Base-by-base conservation (phyloP, 805 yeast genomes). In the Ogataea dorogensis region DNA sequence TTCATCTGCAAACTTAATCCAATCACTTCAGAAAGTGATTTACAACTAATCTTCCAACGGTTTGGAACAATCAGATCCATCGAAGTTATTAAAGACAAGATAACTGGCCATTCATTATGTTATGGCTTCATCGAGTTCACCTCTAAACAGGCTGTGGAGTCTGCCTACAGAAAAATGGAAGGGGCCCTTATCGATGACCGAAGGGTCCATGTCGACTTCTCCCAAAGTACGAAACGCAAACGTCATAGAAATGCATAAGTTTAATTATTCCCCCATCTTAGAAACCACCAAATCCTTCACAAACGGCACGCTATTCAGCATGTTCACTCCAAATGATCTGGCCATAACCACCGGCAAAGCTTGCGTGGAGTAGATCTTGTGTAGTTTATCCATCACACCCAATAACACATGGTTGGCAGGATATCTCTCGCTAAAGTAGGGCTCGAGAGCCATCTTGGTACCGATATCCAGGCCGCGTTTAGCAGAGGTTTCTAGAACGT, bases 301-400 rank as follows among this genome's bases (percentile, higher is more conserved):
- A 38, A 78, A 71, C 2, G 73, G 77, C 19, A 86, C 44, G 29
- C 66, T 67, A 58, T 91, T 83, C 26, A 88, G 69, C 1, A 78
- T 46, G 39, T 78, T 79, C 48, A 91, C 71, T 1, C 98, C 98
- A 17, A 80, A 49, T 1, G 91, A 75, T 51, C 98, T 70, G 20
- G 80, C 62, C 27, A 75, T 71, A 19, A 89, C 96, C 4, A 91
- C 49, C 1, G 96, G 95, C 28, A 70, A 68, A 41, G 70, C 74
- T 46, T 79, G 86, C 2, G 85, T 79, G 5, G 86, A 70, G 55
- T 89, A 91, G 17, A 93, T 63, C 62, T 91, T 93, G 63, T 89
- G 95, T 42, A 93, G 64, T 60, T 88, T 88, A 61, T 93, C 98
- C 31, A 93, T 93, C 21, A 85, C 81, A 0, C 97, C 97, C 30